Percentiles rank a stretch among this genome's conserved stretches.
phyloP scores from a whole-genome alignment of 169 alveolate genomes.

The Perkinsus olseni region DNA sequence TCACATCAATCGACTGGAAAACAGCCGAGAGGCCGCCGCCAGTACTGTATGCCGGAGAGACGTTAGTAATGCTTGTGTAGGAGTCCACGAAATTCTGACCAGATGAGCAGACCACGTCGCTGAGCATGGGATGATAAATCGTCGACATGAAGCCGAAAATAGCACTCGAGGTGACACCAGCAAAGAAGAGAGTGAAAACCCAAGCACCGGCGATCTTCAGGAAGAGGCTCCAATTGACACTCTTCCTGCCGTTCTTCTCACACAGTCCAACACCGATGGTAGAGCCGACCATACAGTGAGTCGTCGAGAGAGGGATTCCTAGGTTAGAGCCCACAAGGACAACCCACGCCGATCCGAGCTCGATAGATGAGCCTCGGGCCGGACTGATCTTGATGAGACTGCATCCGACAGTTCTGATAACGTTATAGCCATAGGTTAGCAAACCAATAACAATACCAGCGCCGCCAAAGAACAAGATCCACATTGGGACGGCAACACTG shows the following conservation, averaged over 20 bases:
- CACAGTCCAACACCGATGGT: conserved; percentile 67
- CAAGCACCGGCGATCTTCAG: conserved; percentile 20
- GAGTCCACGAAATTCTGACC: too few species aligned
- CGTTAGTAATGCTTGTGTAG: too few species aligned
- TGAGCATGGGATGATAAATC: too few species aligned
- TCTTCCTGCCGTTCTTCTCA: conserved; percentile 10
- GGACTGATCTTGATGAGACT: conserved; percentile 62
- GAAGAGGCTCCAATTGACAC: conserved; percentile 29
- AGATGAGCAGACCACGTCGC: too few species aligned
- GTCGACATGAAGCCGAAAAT: too few species aligned
- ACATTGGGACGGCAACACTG: conserved; percentile 53
- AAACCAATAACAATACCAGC: conserved; percentile 62
- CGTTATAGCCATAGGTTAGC: conserved; percentile 58
- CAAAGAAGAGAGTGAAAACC: conserved; percentile 24
- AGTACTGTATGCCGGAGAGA: too few species aligned
- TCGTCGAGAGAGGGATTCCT: conserved; percentile 72
- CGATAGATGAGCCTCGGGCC: conserved; percentile 66
- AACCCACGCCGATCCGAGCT: conserved; percentile 53
- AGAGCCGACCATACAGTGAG: conserved; percentile 68
- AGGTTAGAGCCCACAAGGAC: conserved; percentile 57
- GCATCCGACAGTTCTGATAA: conserved; percentile 59
- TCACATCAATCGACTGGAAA: too few species aligned
- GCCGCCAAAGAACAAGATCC: conserved; percentile 62
- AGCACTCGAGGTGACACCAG: conserved; percentile 5
- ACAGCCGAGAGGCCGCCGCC: too few species aligned